A percentile compares a stretch with the other conserved stretches of the same genome.
Conservation (phyloP, 192 early-diverging fungal species). For the Coemansia sp. region DNA sequence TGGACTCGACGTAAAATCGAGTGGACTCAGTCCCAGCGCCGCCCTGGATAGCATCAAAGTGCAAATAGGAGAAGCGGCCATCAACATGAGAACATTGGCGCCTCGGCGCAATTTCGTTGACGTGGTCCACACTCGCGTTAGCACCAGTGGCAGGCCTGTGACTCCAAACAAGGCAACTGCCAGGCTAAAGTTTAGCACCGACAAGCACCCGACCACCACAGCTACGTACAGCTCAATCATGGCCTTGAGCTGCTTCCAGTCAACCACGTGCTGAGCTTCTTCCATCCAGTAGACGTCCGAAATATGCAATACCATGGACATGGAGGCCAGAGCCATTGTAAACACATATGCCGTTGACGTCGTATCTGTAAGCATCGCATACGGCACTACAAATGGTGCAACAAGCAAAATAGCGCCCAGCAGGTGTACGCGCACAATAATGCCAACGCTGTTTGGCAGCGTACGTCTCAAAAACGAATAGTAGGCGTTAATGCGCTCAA, state of each 20-base stretch:
- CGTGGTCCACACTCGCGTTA: conserved; percentile 47
- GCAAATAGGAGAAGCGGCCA: conserved; percentile 48
- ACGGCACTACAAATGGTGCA: conserved; percentile 15
- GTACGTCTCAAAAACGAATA: conserved; percentile 36
- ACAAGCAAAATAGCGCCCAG: conserved; percentile 37
- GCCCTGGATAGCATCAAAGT: conserved; percentile 56
- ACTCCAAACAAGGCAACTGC: conserved; percentile 57
- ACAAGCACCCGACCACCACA: conserved; percentile 58
- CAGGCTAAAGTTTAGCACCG: conserved; percentile 70
- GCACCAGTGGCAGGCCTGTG: conserved; percentile 58
- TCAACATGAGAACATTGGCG: conserved; percentile 21
- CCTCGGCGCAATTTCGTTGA: conserved; percentile 5
- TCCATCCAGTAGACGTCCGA: conserved; percentile 55
- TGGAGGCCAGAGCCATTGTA: conserved; percentile 21
- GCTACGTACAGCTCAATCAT: conserved; percentile 49
- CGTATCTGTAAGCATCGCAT: conserved; percentile 14
- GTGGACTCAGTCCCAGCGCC: conserved; percentile 36
- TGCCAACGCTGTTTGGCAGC: conserved; percentile 18
- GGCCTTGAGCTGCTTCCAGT: conserved; percentile 49
- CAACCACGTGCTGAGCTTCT: conserved; percentile 22
- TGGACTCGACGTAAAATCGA: conserved; percentile 38
- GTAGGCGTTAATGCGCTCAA: conserved; percentile 37
- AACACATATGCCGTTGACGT: conserved; percentile 29
- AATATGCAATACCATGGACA: conserved; percentile 54
- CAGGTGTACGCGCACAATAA: conserved; percentile 41